Evolutionary conservation across 768 basidiomycete genomes (phyloP).

Genomic region (Pilatotrama ljubarskyi): DNA sequence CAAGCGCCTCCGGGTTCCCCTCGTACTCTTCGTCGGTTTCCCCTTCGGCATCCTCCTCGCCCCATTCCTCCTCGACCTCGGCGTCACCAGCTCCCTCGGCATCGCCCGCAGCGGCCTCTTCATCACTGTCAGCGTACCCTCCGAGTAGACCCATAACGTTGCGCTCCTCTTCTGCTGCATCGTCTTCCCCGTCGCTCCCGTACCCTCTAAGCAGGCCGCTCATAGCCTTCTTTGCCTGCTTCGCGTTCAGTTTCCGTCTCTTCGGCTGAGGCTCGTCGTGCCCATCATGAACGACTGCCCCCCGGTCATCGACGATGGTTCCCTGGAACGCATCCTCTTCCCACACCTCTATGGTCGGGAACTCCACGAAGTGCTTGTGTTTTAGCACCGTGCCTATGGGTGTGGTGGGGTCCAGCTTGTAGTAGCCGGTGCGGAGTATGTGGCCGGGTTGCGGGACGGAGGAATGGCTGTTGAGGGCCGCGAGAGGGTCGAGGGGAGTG

Average conservation of each 20-base stretch:
- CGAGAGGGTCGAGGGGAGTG: conserved; percentile 39
- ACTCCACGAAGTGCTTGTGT: conserved; percentile 76
- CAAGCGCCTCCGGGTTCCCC: conserved; percentile 39
- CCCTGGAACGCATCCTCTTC: conserved; percentile 61
- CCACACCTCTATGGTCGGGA: conserved; percentile 79
- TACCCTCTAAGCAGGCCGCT: conserved; percentile 60
- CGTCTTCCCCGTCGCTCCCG: conserved; percentile 48
- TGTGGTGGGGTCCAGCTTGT: conserved; percentile 54
- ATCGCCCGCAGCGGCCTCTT: conserved; percentile 15
- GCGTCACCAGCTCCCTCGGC: neutral
- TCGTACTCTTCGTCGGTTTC: conserved; percentile 37
- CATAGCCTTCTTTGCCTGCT: conserved; percentile 56
- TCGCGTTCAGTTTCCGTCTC: conserved; percentile 53
- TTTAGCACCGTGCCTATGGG: conserved; percentile 51
- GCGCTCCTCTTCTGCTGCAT: conserved; percentile 36
- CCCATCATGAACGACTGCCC: conserved; percentile 39
- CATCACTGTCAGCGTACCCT: conserved; percentile 53
- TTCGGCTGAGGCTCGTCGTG: conserved; percentile 45
- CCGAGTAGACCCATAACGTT: conserved; percentile 43
- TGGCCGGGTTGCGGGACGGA: conserved; percentile 24
- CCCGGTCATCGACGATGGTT: conserved; percentile 55
- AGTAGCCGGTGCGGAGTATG: conserved; percentile 41
- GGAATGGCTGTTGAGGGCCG: conserved; percentile 23
- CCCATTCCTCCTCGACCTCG: conserved; percentile 25
- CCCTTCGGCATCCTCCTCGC: conserved; percentile 36